Percentiles rank a stretch among this genome's conserved stretches.
phyloP scores from a whole-genome alignment of 2,329 filamentous ascomycete genomes.

The Pseudogymnoascus destructans region DNA sequence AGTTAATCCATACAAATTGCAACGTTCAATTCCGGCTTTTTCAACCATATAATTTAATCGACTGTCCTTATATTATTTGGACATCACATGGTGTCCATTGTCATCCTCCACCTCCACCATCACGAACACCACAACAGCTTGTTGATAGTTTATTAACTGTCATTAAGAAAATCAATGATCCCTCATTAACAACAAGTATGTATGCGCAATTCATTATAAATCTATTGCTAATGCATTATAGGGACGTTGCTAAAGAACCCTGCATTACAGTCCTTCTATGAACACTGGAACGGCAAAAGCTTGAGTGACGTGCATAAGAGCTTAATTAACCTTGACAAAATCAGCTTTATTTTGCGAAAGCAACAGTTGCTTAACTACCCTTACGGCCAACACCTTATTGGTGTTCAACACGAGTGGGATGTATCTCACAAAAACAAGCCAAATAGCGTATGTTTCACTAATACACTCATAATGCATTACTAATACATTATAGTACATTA shows the following conservation, averaged over 20 bases:
- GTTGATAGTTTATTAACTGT: not conserved
- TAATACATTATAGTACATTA: not conserved
- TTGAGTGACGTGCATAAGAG: not conserved
- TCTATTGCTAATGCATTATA: not conserved
- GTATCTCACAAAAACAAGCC: not conserved
- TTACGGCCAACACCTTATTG: not conserved
- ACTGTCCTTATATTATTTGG: conserved; percentile 7
- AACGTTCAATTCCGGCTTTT: not conserved
- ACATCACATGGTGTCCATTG: not conserved
- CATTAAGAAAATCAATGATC: not conserved
- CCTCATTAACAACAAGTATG: not conserved
- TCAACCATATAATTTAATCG: not conserved
- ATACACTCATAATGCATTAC: not conserved
- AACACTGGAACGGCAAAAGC: not conserved
- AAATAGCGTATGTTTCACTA: not conserved
- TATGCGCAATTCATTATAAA: not conserved
- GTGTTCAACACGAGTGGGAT: not conserved
- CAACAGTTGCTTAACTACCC: not conserved
- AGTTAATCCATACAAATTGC: not conserved
- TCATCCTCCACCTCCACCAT: conserved; percentile 2
- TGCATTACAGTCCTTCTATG: not conserved
- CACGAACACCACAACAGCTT: conserved; percentile 14
- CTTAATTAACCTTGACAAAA: not conserved
- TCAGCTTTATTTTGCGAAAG: not conserved
- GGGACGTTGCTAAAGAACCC: not conserved